Evolutionary conservation across 208 protist species (phyloP), one percentile per base, ranked within the genome.

Genomic region (Trypanosoma boissoni): DNA sequence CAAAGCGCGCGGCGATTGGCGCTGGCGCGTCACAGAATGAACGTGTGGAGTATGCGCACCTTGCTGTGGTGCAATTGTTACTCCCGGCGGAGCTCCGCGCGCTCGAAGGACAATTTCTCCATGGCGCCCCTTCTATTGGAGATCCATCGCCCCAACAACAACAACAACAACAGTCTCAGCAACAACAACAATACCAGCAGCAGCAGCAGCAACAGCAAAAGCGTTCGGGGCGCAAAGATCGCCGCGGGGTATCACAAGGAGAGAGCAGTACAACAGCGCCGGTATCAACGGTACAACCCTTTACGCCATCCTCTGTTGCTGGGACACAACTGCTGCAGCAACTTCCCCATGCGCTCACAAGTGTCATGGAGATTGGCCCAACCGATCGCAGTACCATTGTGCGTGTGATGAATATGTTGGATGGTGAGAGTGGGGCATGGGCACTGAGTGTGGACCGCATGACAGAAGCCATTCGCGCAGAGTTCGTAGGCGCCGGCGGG

Each of bases 101-200:
- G 60, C 28, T 86, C 21, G 78, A 90, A 54, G 24, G 48, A 43
- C 76, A 83, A 39, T 86, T 82, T n/a, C n/a, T n/a, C n/a, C 64
- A 79, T 69, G 55, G 18, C 48, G 18, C 43, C 24, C 23, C 21
- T n/a, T n/a, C n/a, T n/a, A n/a, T n/a, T n/a, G n/a, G n/a, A n/a
- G n/a, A n/a, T n/a, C n/a, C n/a, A n/a, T n/a, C n/a, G n/a, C n/a
- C n/a, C n/a, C n/a, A n/a, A n/a, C n/a, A n/a, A n/a, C n/a, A n/a
- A n/a, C n/a, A n/a, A n/a, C n/a, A n/a, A n/a, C n/a, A n/a, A n/a
- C n/a, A n/a, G n/a, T n/a, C n/a, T n/a, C n/a, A n/a, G n/a, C n/a
- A n/a, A n/a, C n/a, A n/a, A n/a, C n/a, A n/a, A n/a, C n/a, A n/a
- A n/a, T n/a, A n/a, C n/a, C n/a, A n/a, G n/a, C n/a, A n/a, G n/a